Conservation (phyloP, 2,329 filamentous ascomycete species). For the Mollisia scopiformis region DNA sequence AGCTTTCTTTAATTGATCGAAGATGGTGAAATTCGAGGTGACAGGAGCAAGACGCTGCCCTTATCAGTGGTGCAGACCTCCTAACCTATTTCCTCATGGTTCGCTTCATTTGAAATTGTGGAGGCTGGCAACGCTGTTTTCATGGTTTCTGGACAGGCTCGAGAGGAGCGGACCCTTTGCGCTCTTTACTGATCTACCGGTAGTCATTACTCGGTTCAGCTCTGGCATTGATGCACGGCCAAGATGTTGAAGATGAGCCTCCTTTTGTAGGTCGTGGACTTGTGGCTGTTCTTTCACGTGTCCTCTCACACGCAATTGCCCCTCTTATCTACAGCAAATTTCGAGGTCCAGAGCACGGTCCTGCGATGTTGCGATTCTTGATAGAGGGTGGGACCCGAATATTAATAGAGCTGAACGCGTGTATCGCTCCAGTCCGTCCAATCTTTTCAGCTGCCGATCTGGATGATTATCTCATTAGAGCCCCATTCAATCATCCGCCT, state of each 20-base stretch:
- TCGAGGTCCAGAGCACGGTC: background rate
- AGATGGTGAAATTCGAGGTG: background rate
- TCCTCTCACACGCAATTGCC: background rate
- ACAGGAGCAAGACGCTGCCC: no score
- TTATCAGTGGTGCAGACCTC: background rate
- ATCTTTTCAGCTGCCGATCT: background rate
- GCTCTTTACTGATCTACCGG: no score
- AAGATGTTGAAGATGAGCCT: background rate
- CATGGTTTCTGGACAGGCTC: background rate
- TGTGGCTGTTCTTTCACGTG: background rate
- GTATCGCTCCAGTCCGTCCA: background rate
- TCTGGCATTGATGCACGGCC: background rate
- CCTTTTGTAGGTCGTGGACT: background rate
- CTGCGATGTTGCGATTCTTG: conserved; percentile 1
- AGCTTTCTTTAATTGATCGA: no score
- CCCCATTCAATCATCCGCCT: conserved; percentile 5
- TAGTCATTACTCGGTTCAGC: no score
- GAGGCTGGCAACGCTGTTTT: background rate
- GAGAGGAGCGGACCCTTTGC: background rate
- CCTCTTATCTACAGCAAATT: background rate
- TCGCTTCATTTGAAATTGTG: no score
- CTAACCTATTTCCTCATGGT: background rate
- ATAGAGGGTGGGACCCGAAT: conserved; percentile 1
- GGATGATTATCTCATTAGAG: background rate
- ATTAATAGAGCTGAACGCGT: conserved; percentile 17